Evolutionary conservation across 257 asterid species (phyloP), one percentile per base, ranked within the genome.

Genomic region (Nicotiana paniculata): DNA sequence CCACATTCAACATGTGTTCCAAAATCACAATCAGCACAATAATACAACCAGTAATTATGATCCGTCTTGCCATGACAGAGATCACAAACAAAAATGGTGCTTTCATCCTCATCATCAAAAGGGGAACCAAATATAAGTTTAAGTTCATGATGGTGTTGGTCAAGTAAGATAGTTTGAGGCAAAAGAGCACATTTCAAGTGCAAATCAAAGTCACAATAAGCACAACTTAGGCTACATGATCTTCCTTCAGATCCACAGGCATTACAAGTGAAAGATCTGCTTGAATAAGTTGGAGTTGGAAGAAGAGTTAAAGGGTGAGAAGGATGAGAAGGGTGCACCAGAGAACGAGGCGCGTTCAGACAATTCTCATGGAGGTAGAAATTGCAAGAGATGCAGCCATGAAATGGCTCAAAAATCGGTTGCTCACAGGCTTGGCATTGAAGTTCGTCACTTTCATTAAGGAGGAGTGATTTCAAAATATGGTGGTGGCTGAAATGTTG

Each of bases 401-500:
- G 86, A 37, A 80, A 80, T 26, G 83, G 84, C 8, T 84, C 80
- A 7, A 48, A 12, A 59, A 85, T 81, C 0, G 1, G 68, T 1
- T 79, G 62, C 2, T 83, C 63, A n/a, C 90, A 86, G 61, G 81
- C 90, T 48, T 81, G 46, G 35, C 90, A 88, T 1, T 67, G n/a
- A 37, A 85, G 58, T 63, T 66, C 59, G 28, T 88, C 87, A 12
- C 76, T 81, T 78, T 85, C 62, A 26, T 85, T 81, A 33, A 46
- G 84, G 26, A 72, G 51, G 55, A 85, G 90, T 8, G 81, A 5
- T 15, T 21, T 39, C 32, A 86, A 64, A n/a, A 77, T 46, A 53
- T 86, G 91, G 74, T 79, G 82, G 85, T 88, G 91, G 85, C 88
- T 85, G 81, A 85, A 87, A 64, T 89, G 90, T 53, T 86, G 81